phyloP scores from a whole-genome alignment of 805 yeast species.

The Grigorovia jiainica region DNA sequence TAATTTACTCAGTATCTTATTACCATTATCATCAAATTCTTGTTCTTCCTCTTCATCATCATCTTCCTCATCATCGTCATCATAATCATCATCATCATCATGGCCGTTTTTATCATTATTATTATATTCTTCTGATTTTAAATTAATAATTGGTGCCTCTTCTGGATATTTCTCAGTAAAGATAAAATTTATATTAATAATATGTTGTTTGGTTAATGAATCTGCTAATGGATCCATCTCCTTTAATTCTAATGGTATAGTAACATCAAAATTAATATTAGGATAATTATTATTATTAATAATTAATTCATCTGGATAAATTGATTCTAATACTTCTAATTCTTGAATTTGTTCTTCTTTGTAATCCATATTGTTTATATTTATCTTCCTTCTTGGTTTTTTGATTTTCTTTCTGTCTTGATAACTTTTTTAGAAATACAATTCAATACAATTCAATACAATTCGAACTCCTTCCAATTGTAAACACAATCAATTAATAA shows the following conservation, averaged over 20 bases:
- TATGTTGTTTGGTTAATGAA: conserved; percentile 45
- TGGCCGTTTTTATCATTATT: conserved; percentile 20
- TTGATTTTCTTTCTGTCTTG: too few relatives aligned
- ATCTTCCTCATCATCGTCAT: conserved; percentile 30
- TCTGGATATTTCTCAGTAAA: conserved; percentile 82
- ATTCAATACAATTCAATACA: too few relatives aligned
- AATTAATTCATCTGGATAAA: conserved; percentile 79
- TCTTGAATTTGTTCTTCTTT: conserved; percentile 83
- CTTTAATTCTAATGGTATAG: conserved; percentile 53
- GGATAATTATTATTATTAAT: conserved; percentile 42
- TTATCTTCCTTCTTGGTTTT: background rate
- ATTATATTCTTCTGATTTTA: conserved; percentile 29
- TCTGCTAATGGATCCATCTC: conserved; percentile 7
- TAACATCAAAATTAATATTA: conserved; percentile 30
- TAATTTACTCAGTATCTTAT: conserved; percentile 36
- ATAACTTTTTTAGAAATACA: too few relatives aligned
- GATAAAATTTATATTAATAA: conserved; percentile 46
- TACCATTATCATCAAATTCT: conserved; percentile 39
- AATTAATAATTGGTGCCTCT: conserved; percentile 49
- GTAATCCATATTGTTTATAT: conserved; percentile 46
- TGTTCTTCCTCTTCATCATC: conserved; percentile 30
- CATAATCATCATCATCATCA: conserved; percentile 24
- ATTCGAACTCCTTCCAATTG: too few relatives aligned
- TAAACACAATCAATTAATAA: too few relatives aligned
- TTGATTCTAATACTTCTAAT: conserved; percentile 78